Base-by-base conservation (phyloP, 2,329 filamentous ascomycete genomes). In the Colletotrichum sp. region DNA sequence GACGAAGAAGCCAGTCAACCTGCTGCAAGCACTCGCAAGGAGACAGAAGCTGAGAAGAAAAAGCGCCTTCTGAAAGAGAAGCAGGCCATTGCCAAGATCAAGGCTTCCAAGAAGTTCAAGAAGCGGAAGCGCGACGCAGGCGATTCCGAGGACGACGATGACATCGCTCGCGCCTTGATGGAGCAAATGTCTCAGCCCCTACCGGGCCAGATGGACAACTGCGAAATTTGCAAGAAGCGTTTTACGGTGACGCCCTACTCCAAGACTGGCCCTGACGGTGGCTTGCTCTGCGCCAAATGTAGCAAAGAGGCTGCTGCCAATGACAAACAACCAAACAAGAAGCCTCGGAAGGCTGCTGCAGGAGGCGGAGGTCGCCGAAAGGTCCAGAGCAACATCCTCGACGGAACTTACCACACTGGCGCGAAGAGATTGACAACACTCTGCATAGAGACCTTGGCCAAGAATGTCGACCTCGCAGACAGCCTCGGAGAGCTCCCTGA, bases 171-270 rank as follows among this genome's bases (percentile, higher is more conserved):
- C 15, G 86, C 87, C 79, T 84, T 92, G 21, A 85, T 92, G 80
- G 79, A 89, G 67, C 80, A 89, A 76, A 83, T 82, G 30, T 80
- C 85, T 49, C 87, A 87, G 36, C 93, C 93, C 3, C 83, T 93
- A n/a, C 95, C 95, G 3, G 96, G 95, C 4, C 96, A 99, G 84
- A 91, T 96, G 81, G 95, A 95, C 78, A 96, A 98, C 79, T 99
- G 96, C 82, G 95, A 95, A 77, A 86, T 93, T 5, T 99, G 96
- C 83, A 89, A 90, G 59, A 98, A 97, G 83, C 93, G 96, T 49
- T 99, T 99, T 82, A 98, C 95, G 0, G 96, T 99, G 60, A 98
- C 96, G 0, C 91, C 95, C 1, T 98, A 98, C 86, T 96, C 94
- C 77, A 94, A 95, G 78, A 91, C 93, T 32, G 95, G 95, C 1